Base-by-base conservation (phyloP, 176 grass and related monocot genomes). In the Puya raimondii region DNA sequence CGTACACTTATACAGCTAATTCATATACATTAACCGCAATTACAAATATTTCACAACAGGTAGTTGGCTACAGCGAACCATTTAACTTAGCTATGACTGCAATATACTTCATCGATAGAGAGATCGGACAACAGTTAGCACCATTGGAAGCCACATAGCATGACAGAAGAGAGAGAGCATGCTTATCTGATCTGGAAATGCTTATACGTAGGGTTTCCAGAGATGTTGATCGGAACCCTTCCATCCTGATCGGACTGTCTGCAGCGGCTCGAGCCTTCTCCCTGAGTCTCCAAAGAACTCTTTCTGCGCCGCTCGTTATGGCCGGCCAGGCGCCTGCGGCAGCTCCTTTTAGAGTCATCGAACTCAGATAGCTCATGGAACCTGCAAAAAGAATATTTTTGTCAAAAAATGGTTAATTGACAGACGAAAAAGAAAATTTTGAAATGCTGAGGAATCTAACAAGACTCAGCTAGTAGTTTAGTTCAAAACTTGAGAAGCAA, bases 91-190 rank as follows among this genome's bases (percentile, higher is more conserved):
- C 2, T 18, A 50, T 49, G 67, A 33, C 42, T n/a, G 29, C 33
- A 69, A 11, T 42, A 13, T 12, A 27, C 33, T 33, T 53, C 14
- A 64, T 63, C 26, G 22, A 51, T 49, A 51, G 72, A 50, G 13
- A 69, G 13, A 23, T 25, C n/a, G 23, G 17, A 51, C 51, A 58
- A 42, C 10, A 56, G 2, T 76, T 61, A 69, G 29, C 23, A 21
- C 13, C 12, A 33, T 13, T 29, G 13, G 12, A 25, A 53, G 26
- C 58, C 9, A 23, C 33, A 53, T 50, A 26, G 86, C 80, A 80
- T 91, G 95, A 99, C 95, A 99, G 95, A 99, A 99, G 95, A 99
- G 95, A 99, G 95, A 52, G 87, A 99, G 95, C 95, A 82, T 97
- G 86, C 75, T 85, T 79, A 92, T 92, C 82, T 84, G 85, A 99